Conservation (phyloP, 371 early-diverging fungal species). For the Mortierella sp. region DNA sequence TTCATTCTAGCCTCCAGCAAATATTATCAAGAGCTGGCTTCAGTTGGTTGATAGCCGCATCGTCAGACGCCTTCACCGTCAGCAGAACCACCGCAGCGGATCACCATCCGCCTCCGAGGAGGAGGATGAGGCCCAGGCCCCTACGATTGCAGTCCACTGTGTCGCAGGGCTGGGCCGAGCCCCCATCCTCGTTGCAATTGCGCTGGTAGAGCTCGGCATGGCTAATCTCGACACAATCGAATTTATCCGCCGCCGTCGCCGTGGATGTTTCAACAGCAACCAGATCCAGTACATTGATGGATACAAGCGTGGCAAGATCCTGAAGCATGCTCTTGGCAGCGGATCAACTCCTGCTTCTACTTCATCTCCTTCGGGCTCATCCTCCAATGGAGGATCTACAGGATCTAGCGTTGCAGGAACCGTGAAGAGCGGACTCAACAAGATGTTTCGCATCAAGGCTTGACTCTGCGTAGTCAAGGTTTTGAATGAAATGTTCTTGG, state of each 20-base stretch:
- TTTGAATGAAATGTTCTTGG: neutral
- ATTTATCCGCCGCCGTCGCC: slow-evolving; percentile 78
- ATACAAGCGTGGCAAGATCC: slow-evolving; percentile 71
- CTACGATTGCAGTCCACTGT: slow-evolving; percentile 87
- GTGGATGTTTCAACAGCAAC: slow-evolving; percentile 86
- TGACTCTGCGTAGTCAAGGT: slow-evolving; percentile 50
- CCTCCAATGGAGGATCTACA: slow-evolving; percentile 1
- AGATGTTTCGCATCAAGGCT: slow-evolving; percentile 56
- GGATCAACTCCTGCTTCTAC: slow-evolving; percentile 5
- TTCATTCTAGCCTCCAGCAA: slow-evolving; percentile 69
- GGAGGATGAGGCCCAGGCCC: slow-evolving; percentile 54
- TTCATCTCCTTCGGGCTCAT: neutral
- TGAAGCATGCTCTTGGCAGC: slow-evolving; percentile 43
- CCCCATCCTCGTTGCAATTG: slow-evolving; percentile 81
- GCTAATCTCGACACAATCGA: slow-evolving; percentile 83
- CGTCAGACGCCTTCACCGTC: slow-evolving; percentile 23
- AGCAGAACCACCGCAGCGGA: slow-evolving; percentile 36
- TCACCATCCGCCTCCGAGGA: slow-evolving; percentile 45
- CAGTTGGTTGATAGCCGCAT: slow-evolving; percentile 70
- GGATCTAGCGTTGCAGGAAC: slow-evolving; percentile 11
- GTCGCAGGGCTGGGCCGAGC: slow-evolving; percentile 88
- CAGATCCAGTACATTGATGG: slow-evolving; percentile 82
- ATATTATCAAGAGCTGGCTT: slow-evolving; percentile 80
- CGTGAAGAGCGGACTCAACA: slow-evolving; percentile 49
- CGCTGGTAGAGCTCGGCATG: slow-evolving; percentile 87